Evolutionary conservation across 2,329 filamentous ascomycete species (phyloP), one percentile per base, ranked within the genome.

Genomic region (Paecilomyces sp.): DNA sequence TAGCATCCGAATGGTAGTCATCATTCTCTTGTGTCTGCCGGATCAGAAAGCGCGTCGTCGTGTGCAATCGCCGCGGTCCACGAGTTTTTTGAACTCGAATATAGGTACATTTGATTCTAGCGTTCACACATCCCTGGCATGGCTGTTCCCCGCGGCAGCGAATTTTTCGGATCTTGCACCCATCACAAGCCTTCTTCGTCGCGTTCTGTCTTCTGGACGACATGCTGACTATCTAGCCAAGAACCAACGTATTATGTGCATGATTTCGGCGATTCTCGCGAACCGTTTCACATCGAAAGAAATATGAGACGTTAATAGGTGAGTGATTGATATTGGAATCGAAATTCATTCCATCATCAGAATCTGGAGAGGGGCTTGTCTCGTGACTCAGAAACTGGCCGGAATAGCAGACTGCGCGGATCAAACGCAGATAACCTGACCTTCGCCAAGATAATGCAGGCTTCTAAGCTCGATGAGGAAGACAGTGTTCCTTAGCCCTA

Each of bases 141-240:
- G 81, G 81, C 24, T 77, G 71, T 1, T 71, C 69, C 55, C 80
- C 81, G 13, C 76, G 77, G 66, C 81, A 83, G 54, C 77, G 76
- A 60, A 83, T 78, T 70, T 83, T 83, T 58, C 81, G 76, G 51
- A 83, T 75, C 70, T 81, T 82, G 71, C 81, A 83, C 22, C 76
- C 79, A 62, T 83, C 80, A 66, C 80, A 82, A 11, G 80, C 79
- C 31, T 78, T 66, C 60, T 75, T 77, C 52, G 68, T 68, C 33
- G 15, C 33, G 33, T 12, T 36, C 51, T 71, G 41, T 61, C 60
- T 57, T 18, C 13, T 51, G 31, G 59, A 60, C 22, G 61, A 58
- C 62, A 65, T 66, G 25, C 50, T 58, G 56, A 7, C 22, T 34
- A 34, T 7, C 31, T 34, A 34, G 31, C 2, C 31, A 34, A 34